Evolutionary conservation across 345 rosid genomes (phyloP), one percentile per base, ranked within the genome.

Genomic region (Litchi chinensis): DNA sequence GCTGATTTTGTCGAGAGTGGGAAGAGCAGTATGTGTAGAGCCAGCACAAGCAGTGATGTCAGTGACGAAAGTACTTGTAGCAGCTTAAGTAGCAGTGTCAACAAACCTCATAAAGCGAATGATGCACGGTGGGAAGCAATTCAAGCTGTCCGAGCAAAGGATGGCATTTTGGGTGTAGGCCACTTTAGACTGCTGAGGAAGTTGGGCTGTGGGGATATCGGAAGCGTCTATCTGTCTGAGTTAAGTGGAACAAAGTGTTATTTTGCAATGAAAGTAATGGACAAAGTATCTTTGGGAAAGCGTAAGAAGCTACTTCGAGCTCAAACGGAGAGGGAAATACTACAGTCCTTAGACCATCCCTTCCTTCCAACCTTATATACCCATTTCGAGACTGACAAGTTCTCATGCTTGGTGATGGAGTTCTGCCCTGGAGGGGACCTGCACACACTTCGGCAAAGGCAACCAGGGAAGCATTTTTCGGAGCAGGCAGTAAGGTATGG

Each of bases 371-470:
- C 97, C 0, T 86, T 93, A 71, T 93, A 93, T 65, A 79, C 93
- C 60, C 93, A 93, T 87, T 93, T 93, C 15, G 97, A 93, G 84
- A 91, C 97, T 0, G 97, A 91, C 73, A 93, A 93, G 68, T 93
- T 91, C 85, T 93, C 94, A 50, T 93, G 95, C 74, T 87, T 93
- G 88, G 95, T 91, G 65, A 93, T 93, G 94, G 97, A 93, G 87
- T 91, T 89, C 76, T 93, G 95, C 67, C 97, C 97, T 52, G 97
- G 97, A n/a, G 95, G 97, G 40, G 97, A 93, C 68, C 82, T 93
- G 91, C 97, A 93, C 81, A 91, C 91, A 0, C 92, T 93, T 46
- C 82, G 97, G 21, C 97, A 93, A 85, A 89, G 88, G 82, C 97
- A 93, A 67, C 90, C 95, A 0, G 97, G 95, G 78, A 93, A 93